These are phyloP conservation scores for Myriosclerotinia duriaeana DNA, from an alignment of 2,329 filamentous ascomycete species.

Conservation along the genomic window DNA sequence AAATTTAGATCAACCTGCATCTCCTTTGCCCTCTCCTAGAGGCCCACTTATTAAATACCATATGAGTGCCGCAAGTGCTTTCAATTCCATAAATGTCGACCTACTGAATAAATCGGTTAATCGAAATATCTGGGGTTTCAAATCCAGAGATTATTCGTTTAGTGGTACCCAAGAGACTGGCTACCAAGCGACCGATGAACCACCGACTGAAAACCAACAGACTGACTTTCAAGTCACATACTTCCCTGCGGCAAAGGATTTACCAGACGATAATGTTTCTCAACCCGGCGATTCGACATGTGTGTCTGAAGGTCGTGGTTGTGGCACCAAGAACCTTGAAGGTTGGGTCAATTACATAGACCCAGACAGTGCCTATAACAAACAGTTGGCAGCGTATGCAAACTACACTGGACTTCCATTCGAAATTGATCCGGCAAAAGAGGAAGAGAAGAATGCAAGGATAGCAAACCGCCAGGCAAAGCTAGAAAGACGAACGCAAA, in stretches of 20 bases:
- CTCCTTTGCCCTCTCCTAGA: background rate
- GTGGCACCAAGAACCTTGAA: background rate
- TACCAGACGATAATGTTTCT: too few relatives aligned
- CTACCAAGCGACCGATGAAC: background rate
- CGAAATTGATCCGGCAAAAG: constrained; percentile 4
- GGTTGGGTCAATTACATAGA: constrained; percentile 8
- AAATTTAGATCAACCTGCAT: background rate
- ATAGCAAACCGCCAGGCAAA: background rate
- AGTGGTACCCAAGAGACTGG: background rate
- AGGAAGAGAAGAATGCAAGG: background rate
- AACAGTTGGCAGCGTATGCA: background rate
- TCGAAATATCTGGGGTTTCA: background rate
- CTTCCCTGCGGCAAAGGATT: background rate
- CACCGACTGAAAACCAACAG: background rate
- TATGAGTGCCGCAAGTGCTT: background rate
- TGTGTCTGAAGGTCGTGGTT: background rate
- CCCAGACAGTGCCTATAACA: background rate
- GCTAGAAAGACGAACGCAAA: background rate
- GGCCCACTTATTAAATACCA: background rate
- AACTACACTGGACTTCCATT: constrained; percentile 5
- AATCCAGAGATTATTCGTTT: background rate
- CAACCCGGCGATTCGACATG: constrained; percentile 2
- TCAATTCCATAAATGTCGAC: background rate
- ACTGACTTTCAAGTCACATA: background rate
- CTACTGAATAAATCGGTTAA: background rate